Evolutionary conservation across 495 filamentous ascomycete genomes (phyloP).

Genomic region (Cairneyella variabilis): DNA sequence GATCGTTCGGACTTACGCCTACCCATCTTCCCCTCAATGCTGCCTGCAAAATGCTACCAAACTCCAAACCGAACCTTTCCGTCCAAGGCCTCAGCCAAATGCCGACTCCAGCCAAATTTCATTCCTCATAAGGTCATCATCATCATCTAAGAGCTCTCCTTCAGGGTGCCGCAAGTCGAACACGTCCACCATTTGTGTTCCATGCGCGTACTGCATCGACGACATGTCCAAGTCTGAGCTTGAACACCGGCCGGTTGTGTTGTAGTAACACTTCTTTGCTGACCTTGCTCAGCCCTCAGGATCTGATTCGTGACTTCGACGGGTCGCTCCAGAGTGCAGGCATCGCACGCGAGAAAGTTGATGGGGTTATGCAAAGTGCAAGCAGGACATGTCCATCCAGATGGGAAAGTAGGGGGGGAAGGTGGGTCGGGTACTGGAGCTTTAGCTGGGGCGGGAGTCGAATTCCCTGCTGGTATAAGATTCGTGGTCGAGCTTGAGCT

Average conservation of each 20-base stretch:
- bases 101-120: background rate
- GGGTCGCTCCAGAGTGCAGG: constrained; percentile 65
- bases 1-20: too few species aligned
- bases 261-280: background rate
- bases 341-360: constrained; percentile 70
- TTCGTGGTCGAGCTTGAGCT: constrained; percentile 1
- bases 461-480: background rate
- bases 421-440: constrained; percentile 1
- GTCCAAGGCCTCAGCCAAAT: background rate
- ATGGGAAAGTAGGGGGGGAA: constrained; percentile 15
- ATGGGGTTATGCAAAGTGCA: constrained; percentile 84
- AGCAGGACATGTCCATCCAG: constrained; percentile 68
- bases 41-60: too few species aligned
- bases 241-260: constrained; percentile 1
- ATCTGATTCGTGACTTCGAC: constrained; percentile 33
- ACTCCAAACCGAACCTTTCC: too few species aligned
- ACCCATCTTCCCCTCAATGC: too few species aligned
- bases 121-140: constrained; percentile 3
- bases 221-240: constrained; percentile 62
- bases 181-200: constrained; percentile 80
- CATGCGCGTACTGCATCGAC: constrained; percentile 60
- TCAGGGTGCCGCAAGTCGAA: constrained; percentile 63
- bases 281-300: constrained; percentile 21
- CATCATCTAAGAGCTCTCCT: constrained; percentile 46
- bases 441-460: background rate